Percentiles rank a stretch among this genome's conserved stretches.
Evolutionary conservation across 192 early-diverging fungal species (phyloP).

Genomic region (Backusella westeae): DNA sequence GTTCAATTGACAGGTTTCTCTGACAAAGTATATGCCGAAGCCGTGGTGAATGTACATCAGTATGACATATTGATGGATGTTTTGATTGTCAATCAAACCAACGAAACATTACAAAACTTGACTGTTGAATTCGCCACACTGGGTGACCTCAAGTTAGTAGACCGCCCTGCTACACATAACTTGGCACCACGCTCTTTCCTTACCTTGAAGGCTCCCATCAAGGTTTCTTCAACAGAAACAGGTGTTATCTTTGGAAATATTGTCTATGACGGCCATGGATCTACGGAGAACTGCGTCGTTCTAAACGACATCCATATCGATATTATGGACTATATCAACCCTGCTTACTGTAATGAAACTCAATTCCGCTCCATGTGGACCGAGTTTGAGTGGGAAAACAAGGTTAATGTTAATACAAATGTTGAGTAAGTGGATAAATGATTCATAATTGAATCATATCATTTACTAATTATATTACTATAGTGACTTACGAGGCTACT

Average conservation of each 20-base stretch:
- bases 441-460: background rate
- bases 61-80: conserved; percentile 96
- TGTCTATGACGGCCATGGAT: conserved; percentile 92
- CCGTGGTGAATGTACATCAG: conserved; percentile 95
- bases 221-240: conserved; percentile 97
- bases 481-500: conserved; percentile 83
- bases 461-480: background rate
- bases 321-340: conserved; percentile 99
- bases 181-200: conserved; percentile 92
- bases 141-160: conserved; percentile 97
- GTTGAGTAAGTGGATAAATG: conserved; percentile 58
- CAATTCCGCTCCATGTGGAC: conserved; percentile 98
- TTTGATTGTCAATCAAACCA: conserved; percentile 96
- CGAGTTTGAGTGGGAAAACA: conserved; percentile 99
- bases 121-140: conserved; percentile 97
- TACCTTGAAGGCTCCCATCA: conserved; percentile 95
- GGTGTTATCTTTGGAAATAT: conserved; percentile 98
- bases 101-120: conserved; percentile 92
- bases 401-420: conserved; percentile 95
- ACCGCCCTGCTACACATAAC: conserved; percentile 86
- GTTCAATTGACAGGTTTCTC: conserved; percentile 97
- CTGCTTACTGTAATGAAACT: conserved; percentile 84
- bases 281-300: conserved; percentile 91
- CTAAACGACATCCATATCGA: conserved; percentile 98
- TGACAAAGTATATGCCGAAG: conserved; percentile 98